Conservation (phyloP, 108 stramenopile genomes). For the Cyclotella choctawhatcheeana region DNA sequence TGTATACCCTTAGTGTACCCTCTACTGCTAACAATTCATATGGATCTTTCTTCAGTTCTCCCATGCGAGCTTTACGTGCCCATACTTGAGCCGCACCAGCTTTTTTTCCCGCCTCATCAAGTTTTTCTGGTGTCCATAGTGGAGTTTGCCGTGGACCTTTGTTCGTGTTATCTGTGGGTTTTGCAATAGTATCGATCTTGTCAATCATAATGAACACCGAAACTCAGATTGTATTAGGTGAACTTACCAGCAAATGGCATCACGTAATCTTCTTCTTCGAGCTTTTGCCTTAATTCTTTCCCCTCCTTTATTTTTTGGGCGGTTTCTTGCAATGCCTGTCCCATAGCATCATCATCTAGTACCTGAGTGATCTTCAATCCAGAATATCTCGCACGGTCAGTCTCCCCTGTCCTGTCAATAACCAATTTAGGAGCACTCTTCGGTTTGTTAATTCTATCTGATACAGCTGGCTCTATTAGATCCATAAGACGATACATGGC, state of each 20-base stretch:
- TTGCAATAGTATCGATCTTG: no score
- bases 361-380: conserved; percentile 79
- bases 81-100: conserved; percentile 68
- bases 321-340: conserved; percentile 63
- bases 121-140: conserved; percentile 75
- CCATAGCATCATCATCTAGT: conserved; percentile 75
- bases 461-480: conserved; percentile 56
- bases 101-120: conserved; percentile 74
- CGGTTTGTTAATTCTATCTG: conserved; percentile 38
- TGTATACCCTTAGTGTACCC: conserved; percentile 55
- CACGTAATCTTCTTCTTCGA: conserved; percentile 74
- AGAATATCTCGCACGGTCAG: conserved; percentile 71
- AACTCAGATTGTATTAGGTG: no score
- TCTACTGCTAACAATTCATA: conserved; percentile 61
- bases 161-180: conserved; percentile 85
- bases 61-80: conserved; percentile 70
- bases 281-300: conserved; percentile 53
- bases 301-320: conserved; percentile 62
- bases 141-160: conserved; percentile 71
- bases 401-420: conserved; percentile 78
- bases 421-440: conserved; percentile 64
- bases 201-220: no score
- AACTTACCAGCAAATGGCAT: conserved; percentile 68
- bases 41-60: conserved; percentile 76
- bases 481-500: conserved; percentile 79